Conservation (phyloP, 1,139 yeast species). For the Scheffersomyces parashehatae region DNA sequence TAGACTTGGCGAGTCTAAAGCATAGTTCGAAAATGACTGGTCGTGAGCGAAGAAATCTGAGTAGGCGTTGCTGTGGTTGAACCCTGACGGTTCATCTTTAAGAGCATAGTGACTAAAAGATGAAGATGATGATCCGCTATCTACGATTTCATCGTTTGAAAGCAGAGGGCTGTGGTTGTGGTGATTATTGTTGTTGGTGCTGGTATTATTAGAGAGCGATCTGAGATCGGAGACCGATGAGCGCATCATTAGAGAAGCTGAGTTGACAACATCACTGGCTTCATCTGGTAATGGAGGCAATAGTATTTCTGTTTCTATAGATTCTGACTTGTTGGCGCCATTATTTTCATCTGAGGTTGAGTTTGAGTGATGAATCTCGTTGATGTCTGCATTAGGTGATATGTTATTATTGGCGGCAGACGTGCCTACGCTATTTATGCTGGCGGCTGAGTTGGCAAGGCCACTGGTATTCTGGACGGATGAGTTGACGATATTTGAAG, state of each 20-base stretch:
- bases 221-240: conserved; percentile 6
- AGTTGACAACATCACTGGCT: conserved; percentile 9
- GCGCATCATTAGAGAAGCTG: conserved; percentile 2
- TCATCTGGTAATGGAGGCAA: conserved; percentile 43
- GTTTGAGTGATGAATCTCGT: conserved; percentile 1
- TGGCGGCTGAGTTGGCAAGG: background rate
- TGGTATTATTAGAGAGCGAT: conserved; percentile 4
- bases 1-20: conserved; percentile 20
- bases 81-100: conserved; percentile 1
- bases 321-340: background rate
- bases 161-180: conserved; percentile 1
- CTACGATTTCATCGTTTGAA: conserved; percentile 3
- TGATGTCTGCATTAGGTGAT: background rate
- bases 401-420: background rate
- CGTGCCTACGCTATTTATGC: background rate
- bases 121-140: too few species aligned
- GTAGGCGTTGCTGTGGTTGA: background rate
- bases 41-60: conserved; percentile 13
- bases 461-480: background rate
- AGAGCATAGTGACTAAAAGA: too few species aligned
- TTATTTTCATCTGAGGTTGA: background rate
- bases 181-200: conserved; percentile 5
- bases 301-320: conserved; percentile 23
- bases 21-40: conserved; percentile 12
- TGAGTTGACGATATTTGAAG: background rate